Conservation (phyloP, 495 filamentous ascomycete genomes). For the Mycothermus thermophilus region DNA sequence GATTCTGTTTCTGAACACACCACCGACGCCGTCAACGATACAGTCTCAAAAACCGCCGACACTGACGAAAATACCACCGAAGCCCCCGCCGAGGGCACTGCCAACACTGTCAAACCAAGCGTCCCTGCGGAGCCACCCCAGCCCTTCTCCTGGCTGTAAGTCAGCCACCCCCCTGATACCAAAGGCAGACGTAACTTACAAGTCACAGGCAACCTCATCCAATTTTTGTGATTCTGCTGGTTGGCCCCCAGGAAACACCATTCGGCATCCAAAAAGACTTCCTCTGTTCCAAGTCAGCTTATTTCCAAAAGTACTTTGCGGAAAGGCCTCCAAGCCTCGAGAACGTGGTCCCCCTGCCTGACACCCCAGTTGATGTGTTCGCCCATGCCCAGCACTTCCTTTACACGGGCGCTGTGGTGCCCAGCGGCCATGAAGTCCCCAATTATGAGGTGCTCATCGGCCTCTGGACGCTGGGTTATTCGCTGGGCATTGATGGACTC, state of each 20-base stretch:
- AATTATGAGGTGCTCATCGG: conserved; percentile 37
- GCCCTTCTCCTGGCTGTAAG: conserved; percentile 26
- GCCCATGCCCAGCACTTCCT: conserved; percentile 38
- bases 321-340: conserved; percentile 26
- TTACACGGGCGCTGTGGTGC: conserved; percentile 34
- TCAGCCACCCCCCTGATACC: not conserved
- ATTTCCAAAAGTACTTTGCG: conserved; percentile 30
- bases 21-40: not conserved
- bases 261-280: conserved; percentile 44
- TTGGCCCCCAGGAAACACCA: conserved; percentile 35
- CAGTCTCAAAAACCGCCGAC: not conserved
- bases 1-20: not conserved
- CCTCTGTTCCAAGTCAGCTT: conserved; percentile 35
- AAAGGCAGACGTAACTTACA: not conserved
- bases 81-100: not conserved
- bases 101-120: no score
- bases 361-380: conserved; percentile 32
- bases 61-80: not conserved
- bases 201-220: conserved; percentile 35
- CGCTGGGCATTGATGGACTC: conserved; percentile 38
- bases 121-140: conserved; percentile 1
- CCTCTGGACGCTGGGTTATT: conserved; percentile 38
- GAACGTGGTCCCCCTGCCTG: conserved; percentile 31
- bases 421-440: conserved; percentile 23
- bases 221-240: conserved; percentile 36